Evolutionary conservation across 345 rosid genomes (phyloP).

Genomic region (Linum tenue): DNA sequence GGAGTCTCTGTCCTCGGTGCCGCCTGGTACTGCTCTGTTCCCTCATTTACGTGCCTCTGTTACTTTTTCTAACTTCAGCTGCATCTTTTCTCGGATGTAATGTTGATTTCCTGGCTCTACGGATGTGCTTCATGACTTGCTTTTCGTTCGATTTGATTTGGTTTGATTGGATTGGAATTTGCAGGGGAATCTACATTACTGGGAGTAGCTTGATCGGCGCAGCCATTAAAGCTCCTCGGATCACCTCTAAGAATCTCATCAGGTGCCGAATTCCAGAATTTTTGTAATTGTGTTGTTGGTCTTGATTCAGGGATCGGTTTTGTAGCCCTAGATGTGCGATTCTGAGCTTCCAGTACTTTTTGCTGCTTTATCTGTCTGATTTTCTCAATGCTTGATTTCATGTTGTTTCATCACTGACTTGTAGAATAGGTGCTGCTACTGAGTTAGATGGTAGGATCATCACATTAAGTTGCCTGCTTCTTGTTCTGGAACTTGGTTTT

Average conservation of each 20-base stretch:
- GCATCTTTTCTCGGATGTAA: neutral
- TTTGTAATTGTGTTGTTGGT: too few relatives aligned
- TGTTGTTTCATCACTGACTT: too few relatives aligned
- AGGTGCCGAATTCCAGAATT: constrained; percentile 29
- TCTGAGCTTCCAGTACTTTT: too few relatives aligned
- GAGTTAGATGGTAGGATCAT: too few relatives aligned
- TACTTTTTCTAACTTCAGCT: neutral
- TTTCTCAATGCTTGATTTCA: too few relatives aligned
- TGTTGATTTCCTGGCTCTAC: neutral
- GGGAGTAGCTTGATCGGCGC: constrained; percentile 79
- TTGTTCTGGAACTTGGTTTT: too few relatives aligned
- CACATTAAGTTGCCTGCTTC: too few relatives aligned
- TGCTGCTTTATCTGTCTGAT: too few relatives aligned
- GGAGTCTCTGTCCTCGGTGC: constrained; percentile 99
- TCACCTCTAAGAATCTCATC: constrained; percentile 30
- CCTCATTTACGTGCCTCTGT: neutral
- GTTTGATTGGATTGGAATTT: constrained; percentile 81
- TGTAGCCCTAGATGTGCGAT: too few relatives aligned
- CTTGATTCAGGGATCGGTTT: too few relatives aligned
- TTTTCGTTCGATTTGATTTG: neutral
- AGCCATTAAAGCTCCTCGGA: constrained; percentile 89
- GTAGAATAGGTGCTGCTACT: too few relatives aligned
- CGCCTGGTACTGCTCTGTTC: constrained; percentile 54
- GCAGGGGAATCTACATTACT: constrained; percentile 39
- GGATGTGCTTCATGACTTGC: neutral